Evolutionary conservation across 306 rosid species (phyloP).

Genomic region (Inga laurina): DNA sequence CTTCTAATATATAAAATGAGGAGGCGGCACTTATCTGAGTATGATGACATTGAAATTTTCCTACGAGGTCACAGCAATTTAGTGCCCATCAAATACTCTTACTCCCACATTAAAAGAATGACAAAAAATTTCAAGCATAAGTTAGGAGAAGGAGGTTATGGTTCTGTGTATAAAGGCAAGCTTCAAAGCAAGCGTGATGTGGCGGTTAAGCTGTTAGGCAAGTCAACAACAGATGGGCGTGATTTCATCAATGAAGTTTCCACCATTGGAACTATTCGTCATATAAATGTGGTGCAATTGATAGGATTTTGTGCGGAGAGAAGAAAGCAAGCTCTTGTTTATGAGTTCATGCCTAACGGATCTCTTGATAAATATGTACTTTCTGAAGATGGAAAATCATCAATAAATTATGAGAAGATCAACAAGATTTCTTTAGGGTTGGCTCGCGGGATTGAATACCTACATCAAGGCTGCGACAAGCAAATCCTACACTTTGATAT

Average conservation of each 20-base stretch:
- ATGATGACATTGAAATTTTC: background rate
- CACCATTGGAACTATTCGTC: conserved; percentile 14
- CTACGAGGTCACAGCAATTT: conserved; percentile 2
- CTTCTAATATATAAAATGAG: conserved; percentile 23
- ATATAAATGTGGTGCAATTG: background rate
- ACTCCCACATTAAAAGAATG: conserved; percentile 3
- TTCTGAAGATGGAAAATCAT: background rate
- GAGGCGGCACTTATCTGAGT: background rate
- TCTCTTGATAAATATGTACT: background rate
- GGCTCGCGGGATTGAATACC: background rate
- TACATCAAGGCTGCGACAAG: background rate
- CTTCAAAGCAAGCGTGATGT: conserved; percentile 9
- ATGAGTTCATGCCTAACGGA: background rate
- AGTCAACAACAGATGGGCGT: conserved; percentile 3
- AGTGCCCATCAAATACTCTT: conserved; percentile 23
- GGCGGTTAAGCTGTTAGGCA: conserved; percentile 15
- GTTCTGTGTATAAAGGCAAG: conserved; percentile 17
- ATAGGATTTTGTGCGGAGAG: background rate
- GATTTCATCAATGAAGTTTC: conserved; percentile 26
- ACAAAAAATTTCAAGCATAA: conserved; percentile 23
- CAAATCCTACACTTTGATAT: background rate
- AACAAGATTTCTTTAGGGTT: background rate
- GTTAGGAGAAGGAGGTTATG: conserved; percentile 3
- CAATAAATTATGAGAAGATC: background rate
- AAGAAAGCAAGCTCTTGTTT: background rate